phyloP scores from a whole-genome alignment of 176 grass and related monocot species.

The Lolium rigidum region DNA sequence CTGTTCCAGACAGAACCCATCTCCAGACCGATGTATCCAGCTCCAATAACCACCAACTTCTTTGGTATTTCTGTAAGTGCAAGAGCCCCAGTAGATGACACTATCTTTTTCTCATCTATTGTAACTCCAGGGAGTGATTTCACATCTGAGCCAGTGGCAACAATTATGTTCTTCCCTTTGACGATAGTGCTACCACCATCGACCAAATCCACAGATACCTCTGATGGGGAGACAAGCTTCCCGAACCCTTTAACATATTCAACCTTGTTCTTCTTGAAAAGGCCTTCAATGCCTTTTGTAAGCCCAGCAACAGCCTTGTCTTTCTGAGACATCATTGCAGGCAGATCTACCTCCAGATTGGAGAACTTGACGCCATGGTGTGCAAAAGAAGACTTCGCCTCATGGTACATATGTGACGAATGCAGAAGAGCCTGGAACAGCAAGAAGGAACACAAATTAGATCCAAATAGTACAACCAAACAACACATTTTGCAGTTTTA shows the following conservation, averaged over 20 bases:
- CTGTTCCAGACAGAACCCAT: constrained; percentile 93
- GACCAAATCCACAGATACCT: constrained; percentile 75
- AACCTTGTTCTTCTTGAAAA: constrained; percentile 94
- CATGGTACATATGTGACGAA: constrained; percentile 90
- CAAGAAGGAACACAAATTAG: background rate
- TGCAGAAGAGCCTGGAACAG: constrained; percentile 71
- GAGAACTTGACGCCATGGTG: constrained; percentile 80
- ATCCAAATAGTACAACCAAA: background rate
- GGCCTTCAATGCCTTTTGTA: constrained; percentile 79
- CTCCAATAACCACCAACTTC: constrained; percentile 85
- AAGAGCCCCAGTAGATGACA: constrained; percentile 85
- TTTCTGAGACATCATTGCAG: constrained; percentile 89
- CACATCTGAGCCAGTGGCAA: constrained; percentile 86
- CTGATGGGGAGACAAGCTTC: constrained; percentile 70
- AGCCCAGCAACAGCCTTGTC: constrained; percentile 85
- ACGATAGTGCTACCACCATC: constrained; percentile 62
- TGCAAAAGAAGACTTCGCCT: constrained; percentile 71
- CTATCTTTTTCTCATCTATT: constrained; percentile 89
- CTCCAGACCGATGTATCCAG: constrained; percentile 82
- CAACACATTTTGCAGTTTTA: background rate
- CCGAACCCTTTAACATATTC: constrained; percentile 81
- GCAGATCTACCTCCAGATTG: constrained; percentile 73
- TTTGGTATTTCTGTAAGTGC: constrained; percentile 71
- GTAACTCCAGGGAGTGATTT: constrained; percentile 77
- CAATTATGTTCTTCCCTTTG: constrained; percentile 74